Percentiles rank a stretch among this genome's conserved stretches.
Conservation (phyloP, 108 stramenopile species). For the Discostella stelligeroides region DNA sequence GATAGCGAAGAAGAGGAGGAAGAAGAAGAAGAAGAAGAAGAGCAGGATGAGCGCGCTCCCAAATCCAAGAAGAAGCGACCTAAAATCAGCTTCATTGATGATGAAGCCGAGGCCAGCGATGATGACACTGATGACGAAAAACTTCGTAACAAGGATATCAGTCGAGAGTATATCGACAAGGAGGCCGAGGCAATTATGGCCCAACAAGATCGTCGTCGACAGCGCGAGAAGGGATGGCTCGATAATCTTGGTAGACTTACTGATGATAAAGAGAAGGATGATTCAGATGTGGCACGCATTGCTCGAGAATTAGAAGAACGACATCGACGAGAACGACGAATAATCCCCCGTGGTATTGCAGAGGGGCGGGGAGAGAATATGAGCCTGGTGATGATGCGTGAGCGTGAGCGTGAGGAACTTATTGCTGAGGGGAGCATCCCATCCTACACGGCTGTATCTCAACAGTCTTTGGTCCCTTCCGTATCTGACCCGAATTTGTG, state of each 20-base stretch:
- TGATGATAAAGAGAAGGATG: slow-evolving; percentile 42
- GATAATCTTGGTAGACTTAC: slow-evolving; percentile 33
- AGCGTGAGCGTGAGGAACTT: slow-evolving; percentile 42
- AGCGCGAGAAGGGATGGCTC: slow-evolving; percentile 60
- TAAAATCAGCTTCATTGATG: slow-evolving; percentile 82
- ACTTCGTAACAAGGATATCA: slow-evolving; percentile 73
- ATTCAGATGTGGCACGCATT: slow-evolving; percentile 63
- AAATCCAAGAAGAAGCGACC: slow-evolving; percentile 55
- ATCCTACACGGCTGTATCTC: slow-evolving; percentile 74
- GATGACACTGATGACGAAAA: slow-evolving; percentile 84
- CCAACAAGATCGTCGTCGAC: slow-evolving; percentile 85
- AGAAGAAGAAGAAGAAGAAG: slow-evolving; percentile 38
- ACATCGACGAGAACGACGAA: slow-evolving; percentile 42
- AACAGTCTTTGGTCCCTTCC: slow-evolving; percentile 90
- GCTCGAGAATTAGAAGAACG: slow-evolving; percentile 86
- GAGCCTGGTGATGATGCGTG: slow-evolving; percentile 8
- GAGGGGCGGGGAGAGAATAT: background rate
- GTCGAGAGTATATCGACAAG: slow-evolving; percentile 85
- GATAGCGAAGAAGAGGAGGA: slow-evolving; percentile 70
- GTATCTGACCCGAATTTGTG: slow-evolving; percentile 94
- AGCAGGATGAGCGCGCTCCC: slow-evolving; percentile 19
- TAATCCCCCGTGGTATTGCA: background rate
- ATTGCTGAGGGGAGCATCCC: slow-evolving; percentile 44
- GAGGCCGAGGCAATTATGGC: slow-evolving; percentile 81
- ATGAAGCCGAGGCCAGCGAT: slow-evolving; percentile 87